These are phyloP conservation scores for Nicotiana paniculata DNA, from an alignment of 257 asterid genomes.

Conservation along the genomic window DNA sequence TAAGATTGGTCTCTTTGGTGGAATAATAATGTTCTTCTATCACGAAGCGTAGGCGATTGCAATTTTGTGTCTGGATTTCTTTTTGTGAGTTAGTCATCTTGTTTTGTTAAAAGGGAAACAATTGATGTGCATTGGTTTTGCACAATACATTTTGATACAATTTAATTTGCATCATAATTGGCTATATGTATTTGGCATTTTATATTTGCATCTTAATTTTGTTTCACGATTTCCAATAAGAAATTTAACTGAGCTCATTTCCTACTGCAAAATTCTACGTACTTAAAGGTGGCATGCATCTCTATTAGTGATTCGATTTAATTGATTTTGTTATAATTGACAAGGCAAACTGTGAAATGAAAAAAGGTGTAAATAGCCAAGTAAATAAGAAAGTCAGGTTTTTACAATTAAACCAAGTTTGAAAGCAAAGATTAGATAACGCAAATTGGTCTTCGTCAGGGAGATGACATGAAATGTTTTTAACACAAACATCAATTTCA, in stretches of 20 bases:
- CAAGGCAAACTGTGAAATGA: neutral
- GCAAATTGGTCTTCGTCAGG: too few species aligned
- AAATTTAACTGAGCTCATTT: neutral
- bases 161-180: neutral
- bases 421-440: too few species aligned
- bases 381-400: too few species aligned
- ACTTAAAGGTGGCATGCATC: neutral
- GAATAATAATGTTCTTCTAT: neutral
- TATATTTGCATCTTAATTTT: neutral
- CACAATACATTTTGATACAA: neutral
- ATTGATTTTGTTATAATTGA: neutral
- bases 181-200: neutral
- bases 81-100: neutral
- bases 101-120: neutral
- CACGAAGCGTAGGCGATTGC: neutral
- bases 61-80: neutral
- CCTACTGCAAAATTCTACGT: neutral
- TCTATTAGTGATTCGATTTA: neutral
- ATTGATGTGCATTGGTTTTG: neutral
- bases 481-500: too few species aligned
- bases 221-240: neutral
- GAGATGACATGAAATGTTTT: too few species aligned
- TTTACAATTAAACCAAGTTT: too few species aligned
- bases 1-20: neutral
- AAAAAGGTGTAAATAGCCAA: too few species aligned